Evolutionary conservation across 192 early-diverging fungal species (phyloP).

Genomic region (Allomyces arbusculus): DNA sequence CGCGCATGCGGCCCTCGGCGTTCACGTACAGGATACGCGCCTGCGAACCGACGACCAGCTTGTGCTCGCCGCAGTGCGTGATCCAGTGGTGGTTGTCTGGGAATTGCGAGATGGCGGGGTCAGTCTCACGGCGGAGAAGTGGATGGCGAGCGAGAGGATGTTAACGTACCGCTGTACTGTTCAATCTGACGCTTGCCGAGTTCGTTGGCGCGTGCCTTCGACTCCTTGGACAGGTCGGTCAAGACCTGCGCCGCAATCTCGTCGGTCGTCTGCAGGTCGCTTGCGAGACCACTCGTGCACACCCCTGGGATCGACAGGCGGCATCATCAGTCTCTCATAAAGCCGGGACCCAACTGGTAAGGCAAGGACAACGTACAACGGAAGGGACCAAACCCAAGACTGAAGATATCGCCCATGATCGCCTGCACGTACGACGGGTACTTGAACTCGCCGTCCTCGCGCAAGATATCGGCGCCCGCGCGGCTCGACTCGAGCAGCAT

Average conservation of each 20-base stretch:
- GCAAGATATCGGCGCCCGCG: constrained; percentile 7
- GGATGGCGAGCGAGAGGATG: too few relatives aligned
- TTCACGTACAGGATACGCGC: constrained; percentile 10
- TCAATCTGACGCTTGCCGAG: neutral
- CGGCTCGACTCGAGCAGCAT: constrained; percentile 6
- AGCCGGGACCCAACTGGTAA: neutral
- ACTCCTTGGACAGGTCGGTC: constrained; percentile 4
- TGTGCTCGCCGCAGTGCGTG: constrained; percentile 7
- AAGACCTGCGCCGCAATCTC: constrained; percentile 6
- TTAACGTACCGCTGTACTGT: too few relatives aligned
- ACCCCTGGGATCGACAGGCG: neutral
- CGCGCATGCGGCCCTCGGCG: constrained; percentile 5
- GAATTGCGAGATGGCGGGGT: neutral
- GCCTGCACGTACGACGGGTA: constrained; percentile 11
- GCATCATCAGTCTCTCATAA: neutral
- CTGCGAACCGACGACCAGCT: constrained; percentile 9
- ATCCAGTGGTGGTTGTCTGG: constrained; percentile 9
- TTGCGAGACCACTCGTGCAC: constrained; percentile 6
- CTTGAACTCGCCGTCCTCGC: constrained; percentile 6
- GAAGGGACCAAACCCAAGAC: constrained; percentile 10
- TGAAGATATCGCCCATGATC: constrained; percentile 11
- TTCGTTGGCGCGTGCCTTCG: neutral
- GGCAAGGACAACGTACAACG: constrained; percentile 1
- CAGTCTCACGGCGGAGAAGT: too few relatives aligned
- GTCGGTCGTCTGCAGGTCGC: constrained; percentile 6